These are phyloP conservation scores for Ciborinia camelliae DNA, from an alignment of 2,329 filamentous ascomycete species.

Conservation along the genomic window DNA sequence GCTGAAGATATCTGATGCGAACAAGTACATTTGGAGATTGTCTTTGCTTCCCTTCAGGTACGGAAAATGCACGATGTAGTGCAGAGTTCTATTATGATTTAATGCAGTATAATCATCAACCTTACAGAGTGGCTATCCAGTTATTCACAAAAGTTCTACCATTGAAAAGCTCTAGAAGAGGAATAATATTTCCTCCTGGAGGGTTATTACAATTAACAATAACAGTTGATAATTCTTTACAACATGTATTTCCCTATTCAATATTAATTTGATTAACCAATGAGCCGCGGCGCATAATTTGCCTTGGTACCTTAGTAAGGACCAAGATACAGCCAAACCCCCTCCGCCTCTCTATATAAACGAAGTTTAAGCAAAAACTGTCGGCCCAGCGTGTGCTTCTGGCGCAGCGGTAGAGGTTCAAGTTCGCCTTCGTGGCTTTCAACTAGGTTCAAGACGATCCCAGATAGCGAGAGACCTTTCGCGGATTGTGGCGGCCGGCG, in stretches of 20 bases:
- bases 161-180: not conserved
- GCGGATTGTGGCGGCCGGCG: constrained; percentile 8
- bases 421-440: not conserved
- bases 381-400: constrained; percentile 7
- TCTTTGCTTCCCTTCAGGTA: not conserved
- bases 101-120: not conserved
- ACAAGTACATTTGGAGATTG: not conserved
- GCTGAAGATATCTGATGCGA: not conserved
- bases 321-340: too few species aligned
- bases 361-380: not conserved
- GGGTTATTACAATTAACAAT: too few species aligned
- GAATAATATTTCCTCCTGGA: not conserved
- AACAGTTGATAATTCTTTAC: not conserved
- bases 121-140: not conserved
- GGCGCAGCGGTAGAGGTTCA: constrained; percentile 13
- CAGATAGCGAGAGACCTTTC: constrained; percentile 17
- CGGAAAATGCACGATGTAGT: not conserved
- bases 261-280: too few species aligned
- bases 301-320: too few species aligned
- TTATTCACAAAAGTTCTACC: too few species aligned
- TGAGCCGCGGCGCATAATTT: too few species aligned
- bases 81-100: not conserved
- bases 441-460: constrained; percentile 12
- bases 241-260: not conserved
- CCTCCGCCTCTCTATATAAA: not conserved